These are phyloP conservation scores for Cudoniella acicularis DNA, from an alignment of 495 filamentous ascomycete genomes.

Conservation along the genomic window DNA sequence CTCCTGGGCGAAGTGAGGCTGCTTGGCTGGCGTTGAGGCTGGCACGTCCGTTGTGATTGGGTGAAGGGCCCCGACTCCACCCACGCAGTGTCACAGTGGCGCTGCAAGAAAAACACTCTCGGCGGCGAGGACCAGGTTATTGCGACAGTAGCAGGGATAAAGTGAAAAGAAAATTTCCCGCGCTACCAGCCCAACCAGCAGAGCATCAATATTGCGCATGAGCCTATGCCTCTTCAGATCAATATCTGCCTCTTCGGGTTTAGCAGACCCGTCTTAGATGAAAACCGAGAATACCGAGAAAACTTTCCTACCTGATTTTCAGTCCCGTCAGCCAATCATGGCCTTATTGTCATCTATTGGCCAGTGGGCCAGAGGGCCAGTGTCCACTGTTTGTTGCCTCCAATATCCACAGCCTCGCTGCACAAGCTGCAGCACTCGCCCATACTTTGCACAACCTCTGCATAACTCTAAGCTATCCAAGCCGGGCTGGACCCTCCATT, in stretches of 20 bases:
- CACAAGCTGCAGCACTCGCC: constrained; percentile 21
- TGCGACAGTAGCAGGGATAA: constrained; percentile 7
- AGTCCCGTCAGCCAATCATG: neutral
- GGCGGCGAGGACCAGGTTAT: neutral
- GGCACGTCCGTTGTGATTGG: constrained; percentile 5
- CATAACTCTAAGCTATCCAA: constrained; percentile 18
- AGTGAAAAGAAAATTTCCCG: neutral
- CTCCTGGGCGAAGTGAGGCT: constrained; percentile 18
- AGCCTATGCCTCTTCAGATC: neutral
- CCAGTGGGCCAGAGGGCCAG: neutral
- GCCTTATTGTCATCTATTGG: no score
- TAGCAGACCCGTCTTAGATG: no score
- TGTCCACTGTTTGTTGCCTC: neutral
- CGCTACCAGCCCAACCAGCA: neutral
- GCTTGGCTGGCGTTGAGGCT: neutral
- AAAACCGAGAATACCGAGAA: neutral
- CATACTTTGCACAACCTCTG: constrained; percentile 16
- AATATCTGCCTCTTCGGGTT: neutral
- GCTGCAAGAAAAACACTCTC: constrained; percentile 2
- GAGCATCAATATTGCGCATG: neutral
- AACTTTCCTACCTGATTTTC: neutral
- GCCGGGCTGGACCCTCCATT: neutral
- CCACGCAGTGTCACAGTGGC: constrained; percentile 16
- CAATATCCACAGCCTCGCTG: constrained; percentile 25
- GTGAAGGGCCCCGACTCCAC: neutral